These are phyloP conservation scores for Trichophyton benhamiae DNA, from an alignment of 2,329 filamentous ascomycete genomes.

Conservation along the genomic window DNA sequence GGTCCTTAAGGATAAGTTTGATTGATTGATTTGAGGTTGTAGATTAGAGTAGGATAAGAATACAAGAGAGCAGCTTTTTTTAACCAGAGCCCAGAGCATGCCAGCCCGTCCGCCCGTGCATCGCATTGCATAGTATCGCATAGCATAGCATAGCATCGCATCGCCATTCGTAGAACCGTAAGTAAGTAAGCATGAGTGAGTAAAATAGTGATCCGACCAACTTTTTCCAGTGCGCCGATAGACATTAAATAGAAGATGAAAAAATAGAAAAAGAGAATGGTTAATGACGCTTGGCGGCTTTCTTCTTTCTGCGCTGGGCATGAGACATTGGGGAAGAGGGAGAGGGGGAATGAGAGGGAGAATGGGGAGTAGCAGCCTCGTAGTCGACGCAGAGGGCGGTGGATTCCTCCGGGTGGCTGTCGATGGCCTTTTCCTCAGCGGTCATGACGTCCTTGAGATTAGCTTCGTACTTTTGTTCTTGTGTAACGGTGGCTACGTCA, in stretches of 20 bases:
- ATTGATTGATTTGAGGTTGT: not conserved
- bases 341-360: not conserved
- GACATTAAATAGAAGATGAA: not conserved
- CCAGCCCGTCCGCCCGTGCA: no score
- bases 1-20: no score
- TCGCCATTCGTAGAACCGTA: no score
- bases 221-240: not conserved
- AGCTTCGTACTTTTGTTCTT: conserved; percentile 6
- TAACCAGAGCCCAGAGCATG: no score
- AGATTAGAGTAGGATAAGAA: not conserved
- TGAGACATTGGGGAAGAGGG: no score
- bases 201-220: not conserved
- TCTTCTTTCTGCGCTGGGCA: not conserved
- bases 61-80: not conserved
- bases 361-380: not conserved
- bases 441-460: conserved; percentile 5
- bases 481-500: not conserved
- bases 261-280: not conserved
- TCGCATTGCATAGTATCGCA: no score
- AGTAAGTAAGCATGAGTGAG: no score
- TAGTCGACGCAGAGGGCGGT: not conserved
- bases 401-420: not conserved
- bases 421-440: not conserved
- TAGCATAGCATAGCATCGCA: no score
- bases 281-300: not conserved